Percentiles rank a stretch among this genome's conserved stretches.
phyloP scores from a whole-genome alignment of 257 asterid species.

The Fraxinus cuspidata region DNA sequence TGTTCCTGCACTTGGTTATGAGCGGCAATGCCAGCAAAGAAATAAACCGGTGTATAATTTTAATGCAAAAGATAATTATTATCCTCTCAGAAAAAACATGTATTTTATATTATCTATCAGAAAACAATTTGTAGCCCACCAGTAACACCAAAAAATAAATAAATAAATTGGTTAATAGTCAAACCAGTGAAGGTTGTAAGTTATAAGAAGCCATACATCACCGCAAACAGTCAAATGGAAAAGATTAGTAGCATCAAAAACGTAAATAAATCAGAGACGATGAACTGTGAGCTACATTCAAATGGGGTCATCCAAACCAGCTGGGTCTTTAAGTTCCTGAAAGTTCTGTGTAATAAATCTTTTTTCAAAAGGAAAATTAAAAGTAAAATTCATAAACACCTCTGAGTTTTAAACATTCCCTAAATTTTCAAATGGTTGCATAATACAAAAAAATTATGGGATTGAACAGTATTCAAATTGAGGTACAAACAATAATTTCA shows the following conservation, averaged over 20 bases:
- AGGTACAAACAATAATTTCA: background rate
- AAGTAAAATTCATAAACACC: background rate
- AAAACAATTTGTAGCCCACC: background rate
- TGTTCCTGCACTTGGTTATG: slow-evolving; percentile 30
- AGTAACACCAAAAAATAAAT: background rate
- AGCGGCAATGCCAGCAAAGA: slow-evolving; percentile 24
- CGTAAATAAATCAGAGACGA: background rate
- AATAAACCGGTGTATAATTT: slow-evolving; percentile 3
- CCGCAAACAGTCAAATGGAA: background rate
- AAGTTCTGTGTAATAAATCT: no score
- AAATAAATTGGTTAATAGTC: background rate
- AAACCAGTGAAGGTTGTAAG: slow-evolving; percentile 21
- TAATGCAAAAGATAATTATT: slow-evolving; percentile 1
- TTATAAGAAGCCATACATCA: slow-evolving; percentile 14
- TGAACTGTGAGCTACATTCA: background rate
- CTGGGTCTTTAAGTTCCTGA: background rate
- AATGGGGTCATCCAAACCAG: background rate
- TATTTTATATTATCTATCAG: background rate
- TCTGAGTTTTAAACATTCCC: background rate
- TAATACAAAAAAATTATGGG: background rate
- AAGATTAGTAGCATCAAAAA: background rate
- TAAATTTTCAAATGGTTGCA: background rate
- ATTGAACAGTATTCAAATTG: background rate
- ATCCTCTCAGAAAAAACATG: background rate
- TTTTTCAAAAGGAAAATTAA: no score